A percentile compares a stretch with the other conserved stretches of the same genome.
Evolutionary conservation across 2,329 filamentous ascomycete species (phyloP).

Genomic region (Cyclaneusma minus): DNA sequence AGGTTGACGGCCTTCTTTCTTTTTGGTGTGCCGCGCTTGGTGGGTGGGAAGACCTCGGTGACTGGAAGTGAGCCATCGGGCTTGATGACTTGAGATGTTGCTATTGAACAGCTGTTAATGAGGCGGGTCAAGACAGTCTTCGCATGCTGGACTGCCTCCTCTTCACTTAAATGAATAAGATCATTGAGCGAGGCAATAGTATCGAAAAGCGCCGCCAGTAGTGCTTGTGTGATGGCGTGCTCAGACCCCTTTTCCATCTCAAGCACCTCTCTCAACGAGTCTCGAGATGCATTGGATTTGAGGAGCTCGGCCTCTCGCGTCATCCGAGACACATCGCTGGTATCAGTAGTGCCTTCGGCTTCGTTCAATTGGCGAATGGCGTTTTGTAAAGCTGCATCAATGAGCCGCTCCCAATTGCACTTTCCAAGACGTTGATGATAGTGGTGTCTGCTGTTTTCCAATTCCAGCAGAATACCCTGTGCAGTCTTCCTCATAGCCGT

Average conservation of each 20-base stretch:
- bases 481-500: conserved; percentile 73
- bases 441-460: conserved; percentile 82
- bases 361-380: conserved; percentile 65
- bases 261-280: conserved; percentile 59
- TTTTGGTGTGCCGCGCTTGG: conserved; percentile 62
- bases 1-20: conserved; percentile 39
- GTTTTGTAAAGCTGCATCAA: conserved; percentile 80
- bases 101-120: conserved; percentile 58
- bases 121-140: conserved; percentile 64
- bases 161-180: conserved; percentile 68
- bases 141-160: conserved; percentile 67
- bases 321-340: conserved; percentile 54
- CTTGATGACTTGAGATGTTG: conserved; percentile 74
- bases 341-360: conserved; percentile 49
- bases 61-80: conserved; percentile 57
- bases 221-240: conserved; percentile 60
- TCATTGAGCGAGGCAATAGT: conserved; percentile 71
- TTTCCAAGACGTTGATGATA: conserved; percentile 72
- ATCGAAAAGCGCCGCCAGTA: conserved; percentile 85
- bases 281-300: conserved; percentile 67
- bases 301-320: conserved; percentile 73
- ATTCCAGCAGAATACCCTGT: conserved; percentile 71
- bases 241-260: conserved; percentile 78
- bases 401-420: conserved; percentile 70
- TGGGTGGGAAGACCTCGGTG: conserved; percentile 52